Conservation (phyloP, 305 asterid genomes). For the Fraxinus paxiana region DNA sequence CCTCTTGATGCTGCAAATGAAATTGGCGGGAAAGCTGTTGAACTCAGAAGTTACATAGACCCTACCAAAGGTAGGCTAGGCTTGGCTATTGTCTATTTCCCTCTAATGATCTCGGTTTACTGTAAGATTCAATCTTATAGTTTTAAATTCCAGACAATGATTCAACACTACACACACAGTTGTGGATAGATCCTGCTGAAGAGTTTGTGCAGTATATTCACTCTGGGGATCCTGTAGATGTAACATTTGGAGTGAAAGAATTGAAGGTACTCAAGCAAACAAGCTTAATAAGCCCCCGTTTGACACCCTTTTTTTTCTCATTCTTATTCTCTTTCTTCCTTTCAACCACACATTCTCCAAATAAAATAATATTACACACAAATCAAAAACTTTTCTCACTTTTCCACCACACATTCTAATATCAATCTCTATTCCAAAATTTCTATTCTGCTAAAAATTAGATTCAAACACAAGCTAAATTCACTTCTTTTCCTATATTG, state of each 20-base stretch:
- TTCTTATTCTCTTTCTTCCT: no score
- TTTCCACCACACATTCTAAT: no score
- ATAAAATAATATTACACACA: no score
- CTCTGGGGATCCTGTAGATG: conserved; percentile 72
- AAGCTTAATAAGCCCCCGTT: neutral
- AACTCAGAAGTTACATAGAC: conserved; percentile 88
- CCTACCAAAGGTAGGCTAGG: conserved; percentile 57
- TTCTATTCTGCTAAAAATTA: no score
- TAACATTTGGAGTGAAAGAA: conserved; percentile 91
- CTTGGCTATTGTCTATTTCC: conserved; percentile 7
- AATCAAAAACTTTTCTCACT: no score
- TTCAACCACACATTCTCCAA: no score
- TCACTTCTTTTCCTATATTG: conserved; percentile 12
- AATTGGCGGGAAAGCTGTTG: conserved; percentile 92
- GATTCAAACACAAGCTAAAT: neutral
- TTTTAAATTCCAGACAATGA: conserved; percentile 65
- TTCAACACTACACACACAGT: conserved; percentile 84
- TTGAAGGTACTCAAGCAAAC: conserved; percentile 53
- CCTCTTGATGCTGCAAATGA: conserved; percentile 68
- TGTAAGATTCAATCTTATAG: conserved; percentile 14
- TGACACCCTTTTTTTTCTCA: no score
- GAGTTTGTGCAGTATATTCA: conserved; percentile 87
- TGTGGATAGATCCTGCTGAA: conserved; percentile 94
- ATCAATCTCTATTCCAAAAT: no score
- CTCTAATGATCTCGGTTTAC: neutral